A percentile compares a stretch with the other conserved stretches of the same genome.
These are phyloP conservation scores for Epichloe gansuensis DNA, from an alignment of 2,329 filamentous ascomycete species.

Conservation along the genomic window DNA sequence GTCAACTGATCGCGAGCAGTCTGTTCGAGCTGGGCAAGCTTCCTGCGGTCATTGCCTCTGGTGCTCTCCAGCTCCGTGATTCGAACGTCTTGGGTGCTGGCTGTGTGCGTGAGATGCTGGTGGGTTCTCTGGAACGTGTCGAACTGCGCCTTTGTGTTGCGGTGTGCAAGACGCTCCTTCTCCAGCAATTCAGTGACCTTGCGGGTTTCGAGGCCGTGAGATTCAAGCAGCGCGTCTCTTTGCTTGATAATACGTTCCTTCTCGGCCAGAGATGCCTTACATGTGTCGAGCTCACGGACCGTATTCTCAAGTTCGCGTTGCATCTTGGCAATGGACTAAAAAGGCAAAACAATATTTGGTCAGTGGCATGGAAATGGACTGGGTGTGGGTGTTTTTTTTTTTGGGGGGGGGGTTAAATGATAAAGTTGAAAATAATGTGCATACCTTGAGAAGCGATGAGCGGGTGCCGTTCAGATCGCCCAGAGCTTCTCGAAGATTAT, in stretches of 20 bases:
- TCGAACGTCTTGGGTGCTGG: constrained; percentile 71
- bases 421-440: constrained; percentile 8
- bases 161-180: constrained; percentile 73
- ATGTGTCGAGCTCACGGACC: constrained; percentile 65
- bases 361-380: too few relatives aligned
- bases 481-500: constrained; percentile 71
- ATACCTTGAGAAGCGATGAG: constrained; percentile 69
- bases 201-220: constrained; percentile 71
- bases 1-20: constrained; percentile 75
- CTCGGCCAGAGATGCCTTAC: constrained; percentile 67
- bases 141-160: constrained; percentile 75
- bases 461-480: constrained; percentile 79
- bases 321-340: constrained; percentile 67
- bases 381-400: too few relatives aligned
- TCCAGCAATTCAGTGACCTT: constrained; percentile 81
- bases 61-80: constrained; percentile 78
- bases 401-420: too few relatives aligned
- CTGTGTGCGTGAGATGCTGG: constrained; percentile 73
- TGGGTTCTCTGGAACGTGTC: constrained; percentile 82
- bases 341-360: neutral
- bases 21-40: constrained; percentile 61
- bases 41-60: constrained; percentile 64
- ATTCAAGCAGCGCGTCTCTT: constrained; percentile 78
- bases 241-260: constrained; percentile 85
- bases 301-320: constrained; percentile 81